Percentiles rank a stretch among this genome's conserved stretches.
Conservation (phyloP, 2,329 filamentous ascomycete species). For the Phaeosphaeriaceae sp. region DNA sequence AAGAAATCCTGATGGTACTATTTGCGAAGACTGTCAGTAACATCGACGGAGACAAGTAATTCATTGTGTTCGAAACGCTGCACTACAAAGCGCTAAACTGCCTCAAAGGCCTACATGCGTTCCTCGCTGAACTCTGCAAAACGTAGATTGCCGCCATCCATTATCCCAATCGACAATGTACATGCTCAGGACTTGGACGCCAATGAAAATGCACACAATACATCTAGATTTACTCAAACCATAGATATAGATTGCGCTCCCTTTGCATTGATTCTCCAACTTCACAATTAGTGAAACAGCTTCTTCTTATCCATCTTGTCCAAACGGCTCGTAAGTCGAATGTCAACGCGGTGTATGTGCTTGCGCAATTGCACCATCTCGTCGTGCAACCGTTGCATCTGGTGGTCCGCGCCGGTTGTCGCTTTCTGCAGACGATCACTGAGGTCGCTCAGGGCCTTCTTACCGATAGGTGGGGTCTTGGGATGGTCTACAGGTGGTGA, state of each 20-base stretch:
- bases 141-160: too few relatives aligned
- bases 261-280: too few relatives aligned
- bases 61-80: not conserved
- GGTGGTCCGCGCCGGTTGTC: not conserved
- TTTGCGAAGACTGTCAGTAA: conserved; percentile 48
- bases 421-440: not conserved
- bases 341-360: conserved; percentile 23
- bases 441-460: not conserved
- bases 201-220: not conserved
- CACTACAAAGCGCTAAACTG: not conserved
- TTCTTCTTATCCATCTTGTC: conserved; percentile 13
- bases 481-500: not conserved
- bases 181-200: too few relatives aligned
- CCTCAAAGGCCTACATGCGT: too few relatives aligned
- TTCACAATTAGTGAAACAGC: not conserved
- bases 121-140: too few relatives aligned
- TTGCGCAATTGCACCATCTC: conserved; percentile 22
- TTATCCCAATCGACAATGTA: too few relatives aligned
- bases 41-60: not conserved
- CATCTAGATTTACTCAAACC: not conserved
- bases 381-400: conserved; percentile 14
- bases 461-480: not conserved
- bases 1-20: conserved; percentile 42
- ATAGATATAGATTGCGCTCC: too few relatives aligned
- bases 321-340: conserved; percentile 23